These are phyloP conservation scores for Hypoxylon cercidicola DNA, from an alignment of 495 filamentous ascomycete species.

Conservation along the genomic window DNA sequence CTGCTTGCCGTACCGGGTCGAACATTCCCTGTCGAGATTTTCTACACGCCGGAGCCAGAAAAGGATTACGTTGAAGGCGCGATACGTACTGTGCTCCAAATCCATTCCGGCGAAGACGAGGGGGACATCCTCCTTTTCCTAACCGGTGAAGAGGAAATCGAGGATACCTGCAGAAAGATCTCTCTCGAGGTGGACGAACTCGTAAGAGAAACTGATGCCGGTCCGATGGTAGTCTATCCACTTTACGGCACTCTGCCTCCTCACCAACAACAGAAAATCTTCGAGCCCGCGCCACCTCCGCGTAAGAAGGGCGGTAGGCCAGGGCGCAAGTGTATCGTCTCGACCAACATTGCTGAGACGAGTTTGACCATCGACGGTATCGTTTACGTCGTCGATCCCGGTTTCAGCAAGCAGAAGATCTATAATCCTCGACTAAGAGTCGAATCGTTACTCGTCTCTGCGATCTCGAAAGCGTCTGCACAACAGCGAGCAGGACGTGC, in stretches of 20 bases:
- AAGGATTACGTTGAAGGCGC: constrained; percentile 97
- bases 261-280: constrained; percentile 91
- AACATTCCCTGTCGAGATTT: constrained; percentile 97
- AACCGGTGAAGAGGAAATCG: constrained; percentile 99
- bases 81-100: constrained; percentile 92
- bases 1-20: constrained; percentile 93
- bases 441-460: constrained; percentile 93
- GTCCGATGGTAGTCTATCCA: constrained; percentile 89
- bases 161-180: constrained; percentile 94
- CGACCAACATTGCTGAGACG: constrained; percentile 98
- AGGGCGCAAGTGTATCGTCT: constrained; percentile 93
- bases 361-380: constrained; percentile 98
- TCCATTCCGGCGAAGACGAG: constrained; percentile 90
- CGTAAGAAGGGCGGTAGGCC: constrained; percentile 78
- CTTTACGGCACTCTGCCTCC: constrained; percentile 95
- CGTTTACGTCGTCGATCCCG: constrained; percentile 98
- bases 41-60: constrained; percentile 97
- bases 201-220: constrained; percentile 86
- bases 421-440: constrained; percentile 98
- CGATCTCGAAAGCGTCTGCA: constrained; percentile 98
- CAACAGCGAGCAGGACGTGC: constrained; percentile 98
- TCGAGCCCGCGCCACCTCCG: constrained; percentile 84
- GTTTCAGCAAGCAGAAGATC: constrained; percentile 99
- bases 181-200: constrained; percentile 90
- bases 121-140: constrained; percentile 96